Evolutionary conservation across 345 rosid species (phyloP), one percentile per base, ranked within the genome.

Genomic region (Zanthoxylum bungeanum): DNA sequence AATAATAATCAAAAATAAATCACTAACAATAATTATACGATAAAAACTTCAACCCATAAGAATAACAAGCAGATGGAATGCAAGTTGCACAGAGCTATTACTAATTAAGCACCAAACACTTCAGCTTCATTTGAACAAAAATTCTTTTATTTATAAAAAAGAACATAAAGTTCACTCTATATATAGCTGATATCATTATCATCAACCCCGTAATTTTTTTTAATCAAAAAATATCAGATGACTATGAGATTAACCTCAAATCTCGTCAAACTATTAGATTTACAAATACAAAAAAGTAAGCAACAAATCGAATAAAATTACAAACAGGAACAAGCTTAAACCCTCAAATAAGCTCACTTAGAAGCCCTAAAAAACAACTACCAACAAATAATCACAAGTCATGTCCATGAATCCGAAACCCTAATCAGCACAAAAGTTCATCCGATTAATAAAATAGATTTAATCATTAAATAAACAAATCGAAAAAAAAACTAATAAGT

Each of bases 381-480:
- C 46, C 46, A 25, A 24, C 21, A 69, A 17, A 66, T 24, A 47
- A 34, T 10, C 21, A 44, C 12, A 46, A 52, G 30, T 7, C 7
- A 25, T 44, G 65, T 37, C 75, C 27, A 60, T 1, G 60, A 39
- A 64, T 60, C 9, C 10, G 34, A 46, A 37, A 34, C 76, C 24
- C 46, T 16, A 67, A 37, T 28, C 22, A 51, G 28, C 11, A 4
- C 47, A 17, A 46, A 52, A 62, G 7, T 36, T 14, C n/a, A 63
- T 34, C 46, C 11, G 31, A 71, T 19, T 19, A 16, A 55, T 55
- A 21, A 7, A 59, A 30, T 31, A 80, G 79, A 84, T 84, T 78
- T 53, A 58, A 1, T 3, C 25, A 53, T 21, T 19, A 12, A 79
- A 36, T 31, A 3, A 60, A 36, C 64, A 33, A 14, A 39, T 7